These are phyloP conservation scores for Raffaelea ambrosiae DNA, from an alignment of 2,329 filamentous ascomycete genomes.

Conservation along the genomic window DNA sequence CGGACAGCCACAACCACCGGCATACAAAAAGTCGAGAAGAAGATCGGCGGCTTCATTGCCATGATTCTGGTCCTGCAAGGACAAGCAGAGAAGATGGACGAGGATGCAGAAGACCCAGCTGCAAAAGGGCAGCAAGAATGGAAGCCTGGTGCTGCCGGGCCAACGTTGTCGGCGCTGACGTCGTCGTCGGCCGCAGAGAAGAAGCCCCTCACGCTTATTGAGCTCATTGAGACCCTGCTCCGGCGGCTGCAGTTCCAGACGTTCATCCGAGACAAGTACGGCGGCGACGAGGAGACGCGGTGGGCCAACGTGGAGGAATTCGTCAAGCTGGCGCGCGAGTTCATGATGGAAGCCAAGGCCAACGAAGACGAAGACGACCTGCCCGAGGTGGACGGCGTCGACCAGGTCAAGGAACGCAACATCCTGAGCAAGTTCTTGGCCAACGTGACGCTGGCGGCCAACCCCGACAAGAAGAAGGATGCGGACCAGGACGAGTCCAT, in stretches of 20 bases:
- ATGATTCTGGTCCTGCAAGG: slow-evolving; percentile 18
- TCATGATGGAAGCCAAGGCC: slow-evolving; percentile 35
- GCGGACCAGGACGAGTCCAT: slow-evolving; percentile 44
- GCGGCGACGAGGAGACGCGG: slow-evolving; percentile 66
- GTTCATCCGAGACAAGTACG: slow-evolving; percentile 63
- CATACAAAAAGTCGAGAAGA: slow-evolving; percentile 42
- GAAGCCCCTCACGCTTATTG: slow-evolving; percentile 29
- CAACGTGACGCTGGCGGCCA: slow-evolving; percentile 79
- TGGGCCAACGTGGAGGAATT: slow-evolving; percentile 90
- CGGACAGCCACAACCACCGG: slow-evolving; percentile 40
- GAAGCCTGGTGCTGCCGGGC: no score
- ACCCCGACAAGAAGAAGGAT: slow-evolving; percentile 58
- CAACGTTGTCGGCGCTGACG: no score
- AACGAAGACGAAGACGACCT: slow-evolving; percentile 40
- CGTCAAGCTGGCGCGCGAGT: slow-evolving; percentile 68
- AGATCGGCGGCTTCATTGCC: slow-evolving; percentile 40
- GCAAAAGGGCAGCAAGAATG: not conserved
- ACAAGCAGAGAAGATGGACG: not conserved
- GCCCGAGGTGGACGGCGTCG: slow-evolving; percentile 61
- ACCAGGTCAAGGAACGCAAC: slow-evolving; percentile 58
- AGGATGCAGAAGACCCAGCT: not conserved
- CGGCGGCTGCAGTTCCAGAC: slow-evolving; percentile 63
- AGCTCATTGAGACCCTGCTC: slow-evolving; percentile 44
- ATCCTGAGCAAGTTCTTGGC: slow-evolving; percentile 72
- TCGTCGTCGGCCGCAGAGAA: slow-evolving; percentile 5